Evolutionary conservation across 495 filamentous ascomycete species (phyloP), one percentile per base, ranked within the genome.

Genomic region (Wilcoxina mikolae): DNA sequence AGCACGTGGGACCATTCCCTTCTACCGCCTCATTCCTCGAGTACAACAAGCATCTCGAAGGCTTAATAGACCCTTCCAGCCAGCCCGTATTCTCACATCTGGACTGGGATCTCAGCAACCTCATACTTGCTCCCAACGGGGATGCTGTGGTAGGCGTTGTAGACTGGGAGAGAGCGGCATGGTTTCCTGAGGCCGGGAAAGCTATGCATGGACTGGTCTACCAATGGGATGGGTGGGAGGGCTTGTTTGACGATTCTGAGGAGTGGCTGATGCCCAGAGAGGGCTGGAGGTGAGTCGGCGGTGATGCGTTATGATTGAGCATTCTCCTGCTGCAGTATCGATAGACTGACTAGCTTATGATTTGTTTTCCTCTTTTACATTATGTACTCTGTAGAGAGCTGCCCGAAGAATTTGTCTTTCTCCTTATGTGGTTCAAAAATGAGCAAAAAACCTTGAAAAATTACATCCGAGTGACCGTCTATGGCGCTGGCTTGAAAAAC

Each of bases 71-170:
- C 26, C 45, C 53, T 1, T 15, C 20, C 3, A 52, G 45, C 25
- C 29, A 4, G 22, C 53, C 53, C 4, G 53, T 55, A 24, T 55
- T 55, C 24, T 27, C 43, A 10, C 53, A 55, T 24, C 20, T 55
- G 43, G 53, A 55, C 24, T 55, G 53, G 53, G 17, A 29, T n/a
- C 46, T 51, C 46, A 33, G 43, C 18, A 55, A 55, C 44, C 53
- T 55, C 27, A 49, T 55, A 17, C 20, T 55, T 20, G 26, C 18
- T 17, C 45, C 44, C 10, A 55, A 55, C 33, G 18, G 22, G 17
- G 53, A 55, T 35, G 11, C 23, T 18, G 44, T 55, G 18, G 28
- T 25, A 12, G 53, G 53, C n/a, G 53, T 55, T 7, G 47, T 55
- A 12, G 53, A 55, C 42, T 55, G 46, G 46, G 53, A 55, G 53